phyloP scores from a whole-genome alignment of 2,329 filamentous ascomycete genomes.

The Chalaropsis thielavioides region DNA sequence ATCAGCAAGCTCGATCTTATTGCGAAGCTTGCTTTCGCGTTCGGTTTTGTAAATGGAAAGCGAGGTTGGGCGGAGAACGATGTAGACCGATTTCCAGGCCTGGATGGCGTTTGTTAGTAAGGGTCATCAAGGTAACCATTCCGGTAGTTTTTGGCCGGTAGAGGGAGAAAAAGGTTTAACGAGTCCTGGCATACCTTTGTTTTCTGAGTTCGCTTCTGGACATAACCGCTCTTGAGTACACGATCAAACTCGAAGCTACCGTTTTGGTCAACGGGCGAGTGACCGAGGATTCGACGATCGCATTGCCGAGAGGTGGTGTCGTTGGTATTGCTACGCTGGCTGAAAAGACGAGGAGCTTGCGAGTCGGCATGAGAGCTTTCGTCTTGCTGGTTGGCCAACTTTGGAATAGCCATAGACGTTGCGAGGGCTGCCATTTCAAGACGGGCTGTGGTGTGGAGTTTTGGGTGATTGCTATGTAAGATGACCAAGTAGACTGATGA shows the following conservation, averaged over 20 bases:
- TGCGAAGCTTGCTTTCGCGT: conserved; percentile 75
- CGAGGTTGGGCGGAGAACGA: conserved; percentile 79
- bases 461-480: neutral
- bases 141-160: conserved; percentile 13
- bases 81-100: conserved; percentile 79
- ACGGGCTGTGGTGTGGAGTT: neutral
- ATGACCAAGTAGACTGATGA: neutral
- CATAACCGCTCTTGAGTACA: conserved; percentile 75
- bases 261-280: conserved; percentile 81
- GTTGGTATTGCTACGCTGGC: neutral
- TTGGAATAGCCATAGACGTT: conserved; percentile 13
- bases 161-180: conserved; percentile 9
- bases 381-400: neutral
- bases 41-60: conserved; percentile 88
- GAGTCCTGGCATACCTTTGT: conserved; percentile 53
- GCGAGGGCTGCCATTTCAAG: conserved; percentile 10
- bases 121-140: neutral
- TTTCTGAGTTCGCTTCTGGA: conserved; percentile 80
- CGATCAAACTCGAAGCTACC: conserved; percentile 94
- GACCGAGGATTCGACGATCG: conserved; percentile 32
- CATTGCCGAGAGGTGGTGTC: conserved; percentile 2
- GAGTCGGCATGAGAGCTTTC: neutral
- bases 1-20: conserved; percentile 77
- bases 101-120: conserved; percentile 27
- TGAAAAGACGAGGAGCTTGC: neutral